Conservation (phyloP, 345 rosid species). For the Populus euphratica region DNA sequence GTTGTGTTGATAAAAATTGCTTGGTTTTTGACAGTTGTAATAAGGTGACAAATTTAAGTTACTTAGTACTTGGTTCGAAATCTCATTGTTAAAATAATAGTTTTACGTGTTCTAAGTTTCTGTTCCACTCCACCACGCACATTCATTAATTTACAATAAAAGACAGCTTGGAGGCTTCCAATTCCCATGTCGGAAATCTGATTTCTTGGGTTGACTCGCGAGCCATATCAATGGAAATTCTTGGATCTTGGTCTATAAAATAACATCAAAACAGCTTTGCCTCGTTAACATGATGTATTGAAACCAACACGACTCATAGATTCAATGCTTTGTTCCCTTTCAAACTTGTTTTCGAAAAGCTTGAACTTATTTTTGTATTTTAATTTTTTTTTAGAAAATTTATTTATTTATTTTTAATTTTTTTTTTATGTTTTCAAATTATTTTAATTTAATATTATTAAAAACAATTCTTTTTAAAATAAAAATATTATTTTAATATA, state of each 20-base stretch:
- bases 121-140: not conserved
- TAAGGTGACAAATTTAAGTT: not conserved
- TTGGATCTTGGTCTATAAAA: slow-evolving; percentile 30
- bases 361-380: too few relatives aligned
- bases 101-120: not conserved
- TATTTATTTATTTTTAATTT: too few relatives aligned
- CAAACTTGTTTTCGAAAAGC: not conserved
- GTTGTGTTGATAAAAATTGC: not conserved
- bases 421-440: too few relatives aligned
- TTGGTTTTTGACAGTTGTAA: slow-evolving; percentile 3
- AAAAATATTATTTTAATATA: too few relatives aligned
- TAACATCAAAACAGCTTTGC: not conserved
- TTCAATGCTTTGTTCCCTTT: slow-evolving; percentile 16
- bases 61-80: not conserved
- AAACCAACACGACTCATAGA: not conserved
- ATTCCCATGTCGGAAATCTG: slow-evolving; percentile 22
- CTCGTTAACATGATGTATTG: not conserved
- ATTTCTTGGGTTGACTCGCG: slow-evolving; percentile 11
- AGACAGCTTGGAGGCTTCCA: slow-evolving; percentile 14
- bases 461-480: too few relatives aligned
- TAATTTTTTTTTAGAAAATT: too few relatives aligned
- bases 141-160: not conserved
- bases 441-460: too few relatives aligned
- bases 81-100: not conserved
- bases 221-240: slow-evolving; percentile 9